Base-by-base conservation (phyloP, 768 basidiomycete species). In the Mycena epipterygia region DNA sequence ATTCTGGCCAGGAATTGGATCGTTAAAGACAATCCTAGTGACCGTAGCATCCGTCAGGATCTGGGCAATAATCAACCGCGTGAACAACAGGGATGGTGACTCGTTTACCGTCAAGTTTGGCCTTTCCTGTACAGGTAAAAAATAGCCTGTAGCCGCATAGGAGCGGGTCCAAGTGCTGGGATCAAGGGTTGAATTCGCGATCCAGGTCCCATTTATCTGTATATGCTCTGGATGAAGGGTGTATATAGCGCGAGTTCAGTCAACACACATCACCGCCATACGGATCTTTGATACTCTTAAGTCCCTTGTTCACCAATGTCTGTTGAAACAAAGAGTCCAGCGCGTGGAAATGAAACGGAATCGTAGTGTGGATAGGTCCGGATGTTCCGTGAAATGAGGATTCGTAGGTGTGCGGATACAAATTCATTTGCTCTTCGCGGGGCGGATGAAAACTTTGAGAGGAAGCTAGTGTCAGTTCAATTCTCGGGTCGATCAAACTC, bases 61-160 rank as follows among this genome's bases (percentile, higher is more conserved):
- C 74, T 76, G 25, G n/a, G 5, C 19, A 51, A 11, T 2, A 52
- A 42, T 41, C 16, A 8, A 68, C 60, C 23, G 82, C 68, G n/a
- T 81, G 29, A 35, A 17, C 5, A 7, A 21, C 19, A 35, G 52
- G 21, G 5, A 33, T 8, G 6, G 5, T 21, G 17, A 12, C 11
- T 33, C 68, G 74, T 79, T 76, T 27, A 67, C 55, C 9, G 41
- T 57, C 32, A 68, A 57, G 46, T 71, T 74, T 9, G 53, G 64
- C 2, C 70, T 64, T 27, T 69, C 51, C 7, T 67, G 61, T 16
- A 35, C 49, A 23, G 72, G 64, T 12, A 55, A 11, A 30, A 70
- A n/a, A 71, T 78, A 76, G 9, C 79, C 83, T 8, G 79, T 82
- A 16, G 77, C 68, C 5, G 81, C 66, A 53, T 77, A 80, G 3